Evolutionary conservation across 768 basidiomycete genomes (phyloP).

Genomic region (Gloeostereum incarnatum): DNA sequence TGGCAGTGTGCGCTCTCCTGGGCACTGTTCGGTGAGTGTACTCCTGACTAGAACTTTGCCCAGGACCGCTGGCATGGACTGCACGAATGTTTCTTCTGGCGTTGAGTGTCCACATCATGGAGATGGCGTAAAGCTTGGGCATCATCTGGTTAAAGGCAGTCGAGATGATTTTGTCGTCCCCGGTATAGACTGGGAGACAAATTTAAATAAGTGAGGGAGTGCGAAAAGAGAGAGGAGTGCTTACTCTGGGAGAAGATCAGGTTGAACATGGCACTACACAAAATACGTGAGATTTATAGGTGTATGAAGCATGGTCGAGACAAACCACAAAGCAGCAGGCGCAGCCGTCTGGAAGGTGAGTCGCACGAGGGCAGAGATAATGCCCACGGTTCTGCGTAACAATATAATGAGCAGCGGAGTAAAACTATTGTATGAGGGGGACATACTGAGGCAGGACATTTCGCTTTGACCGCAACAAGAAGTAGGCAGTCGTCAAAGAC

Average conservation of each 20-base stretch:
- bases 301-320: no score
- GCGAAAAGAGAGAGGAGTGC: no score
- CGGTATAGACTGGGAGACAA: conserved; percentile 14
- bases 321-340: background rate
- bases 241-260: conserved; percentile 24
- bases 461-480: background rate
- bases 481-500: background rate
- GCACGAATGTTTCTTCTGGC: conserved; percentile 16
- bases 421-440: no score
- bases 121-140: conserved; percentile 24
- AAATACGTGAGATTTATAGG: no score
- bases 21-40: background rate
- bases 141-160: conserved; percentile 19
- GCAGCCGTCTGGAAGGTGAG: conserved; percentile 1
- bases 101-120: conserved; percentile 29
- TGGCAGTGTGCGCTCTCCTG: no score
- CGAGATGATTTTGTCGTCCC: conserved; percentile 14
- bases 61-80: conserved; percentile 6
- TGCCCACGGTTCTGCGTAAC: background rate
- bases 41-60: conserved; percentile 7
- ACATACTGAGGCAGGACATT: no score
- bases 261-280: conserved; percentile 23
- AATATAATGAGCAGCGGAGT: no score
- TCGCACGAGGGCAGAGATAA: background rate
- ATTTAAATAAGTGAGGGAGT: no score